Conservation (phyloP, 1,139 yeast species). For the Pichia norvegensis region DNA sequence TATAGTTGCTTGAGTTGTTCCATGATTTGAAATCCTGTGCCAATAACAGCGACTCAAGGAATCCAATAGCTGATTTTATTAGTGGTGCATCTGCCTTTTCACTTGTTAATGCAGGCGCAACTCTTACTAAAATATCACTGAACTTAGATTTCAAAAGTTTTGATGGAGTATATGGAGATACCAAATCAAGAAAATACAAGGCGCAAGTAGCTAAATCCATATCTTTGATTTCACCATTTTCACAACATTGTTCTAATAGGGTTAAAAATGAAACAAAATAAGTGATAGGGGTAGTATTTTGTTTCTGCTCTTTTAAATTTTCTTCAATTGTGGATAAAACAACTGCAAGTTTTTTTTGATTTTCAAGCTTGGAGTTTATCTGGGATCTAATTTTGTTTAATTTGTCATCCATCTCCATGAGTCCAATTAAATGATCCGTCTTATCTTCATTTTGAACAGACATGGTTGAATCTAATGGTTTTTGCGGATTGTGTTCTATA, state of each 20-base stretch:
- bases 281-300: slow-evolving; percentile 39
- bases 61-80: slow-evolving; percentile 76
- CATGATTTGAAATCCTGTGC: slow-evolving; percentile 81
- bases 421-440: slow-evolving; percentile 20
- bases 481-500: too few relatives aligned
- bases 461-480: slow-evolving; percentile 10
- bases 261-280: slow-evolving; percentile 82
- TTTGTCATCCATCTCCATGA: slow-evolving; percentile 54
- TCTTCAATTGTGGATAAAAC: slow-evolving; percentile 87
- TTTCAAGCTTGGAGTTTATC: slow-evolving; percentile 64
- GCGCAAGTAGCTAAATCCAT: slow-evolving; percentile 62
- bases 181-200: slow-evolving; percentile 73
- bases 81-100: slow-evolving; percentile 76
- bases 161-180: slow-evolving; percentile 69
- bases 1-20: slow-evolving; percentile 42
- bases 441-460: slow-evolving; percentile 40
- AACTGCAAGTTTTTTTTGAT: slow-evolving; percentile 71
- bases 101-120: slow-evolving; percentile 73
- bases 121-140: slow-evolving; percentile 64
- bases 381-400: slow-evolving; percentile 66
- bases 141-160: slow-evolving; percentile 64
- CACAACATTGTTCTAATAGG: slow-evolving; percentile 66
- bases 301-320: slow-evolving; percentile 65
- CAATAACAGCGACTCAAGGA: slow-evolving; percentile 66
- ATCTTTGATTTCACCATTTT: slow-evolving; percentile 45